Percentiles rank a stretch among this genome's conserved stretches.
These are phyloP conservation scores for Aphanomyces astaci DNA, from an alignment of 352 stramenopile genomes.

Conservation along the genomic window DNA sequence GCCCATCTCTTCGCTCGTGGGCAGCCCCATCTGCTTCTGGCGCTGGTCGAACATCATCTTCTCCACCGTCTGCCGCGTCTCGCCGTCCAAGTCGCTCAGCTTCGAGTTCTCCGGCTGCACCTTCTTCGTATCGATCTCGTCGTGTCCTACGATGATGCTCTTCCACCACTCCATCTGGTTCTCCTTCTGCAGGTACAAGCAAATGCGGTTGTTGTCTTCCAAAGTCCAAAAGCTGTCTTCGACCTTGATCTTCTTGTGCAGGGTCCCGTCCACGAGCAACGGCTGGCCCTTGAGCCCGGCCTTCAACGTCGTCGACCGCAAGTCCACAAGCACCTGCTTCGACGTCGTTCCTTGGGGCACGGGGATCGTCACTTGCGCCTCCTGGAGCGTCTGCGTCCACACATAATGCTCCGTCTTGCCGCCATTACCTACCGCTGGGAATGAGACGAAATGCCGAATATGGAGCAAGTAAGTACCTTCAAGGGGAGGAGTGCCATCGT, in stretches of 20 bases:
- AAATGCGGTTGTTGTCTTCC: slow-evolving; percentile 82
- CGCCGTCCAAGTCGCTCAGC: slow-evolving; percentile 95
- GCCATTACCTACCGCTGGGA: slow-evolving; percentile 86
- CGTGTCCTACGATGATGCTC: slow-evolving; percentile 89
- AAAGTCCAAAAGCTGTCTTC: slow-evolving; percentile 99
- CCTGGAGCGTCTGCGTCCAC: slow-evolving; percentile 97
- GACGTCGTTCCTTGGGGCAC: slow-evolving; percentile 92
- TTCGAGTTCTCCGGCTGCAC: slow-evolving; percentile 99
- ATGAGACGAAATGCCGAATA: background rate
- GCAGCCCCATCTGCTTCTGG: slow-evolving; percentile 96
- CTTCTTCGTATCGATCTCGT: slow-evolving; percentile 97
- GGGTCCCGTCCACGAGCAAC: slow-evolving; percentile 82
- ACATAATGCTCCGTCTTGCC: slow-evolving; percentile 90
- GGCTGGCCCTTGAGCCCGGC: slow-evolving; percentile 73
- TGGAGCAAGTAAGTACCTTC: background rate
- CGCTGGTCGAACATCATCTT: slow-evolving; percentile 99
- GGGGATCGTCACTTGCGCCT: slow-evolving; percentile 88
- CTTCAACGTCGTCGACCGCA: slow-evolving; percentile 86
- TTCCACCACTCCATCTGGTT: slow-evolving; percentile 99
- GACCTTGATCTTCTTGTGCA: slow-evolving; percentile 94
- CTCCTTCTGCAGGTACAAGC: slow-evolving; percentile 95
- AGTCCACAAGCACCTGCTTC: slow-evolving; percentile 88
- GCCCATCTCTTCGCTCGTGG: slow-evolving; percentile 95
- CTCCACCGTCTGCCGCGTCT: slow-evolving; percentile 98
- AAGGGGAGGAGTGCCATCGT: slow-evolving; percentile 36